Evolutionary conservation across 495 filamentous ascomycete genomes (phyloP).

Genomic region (Penicillium ochrochloron): DNA sequence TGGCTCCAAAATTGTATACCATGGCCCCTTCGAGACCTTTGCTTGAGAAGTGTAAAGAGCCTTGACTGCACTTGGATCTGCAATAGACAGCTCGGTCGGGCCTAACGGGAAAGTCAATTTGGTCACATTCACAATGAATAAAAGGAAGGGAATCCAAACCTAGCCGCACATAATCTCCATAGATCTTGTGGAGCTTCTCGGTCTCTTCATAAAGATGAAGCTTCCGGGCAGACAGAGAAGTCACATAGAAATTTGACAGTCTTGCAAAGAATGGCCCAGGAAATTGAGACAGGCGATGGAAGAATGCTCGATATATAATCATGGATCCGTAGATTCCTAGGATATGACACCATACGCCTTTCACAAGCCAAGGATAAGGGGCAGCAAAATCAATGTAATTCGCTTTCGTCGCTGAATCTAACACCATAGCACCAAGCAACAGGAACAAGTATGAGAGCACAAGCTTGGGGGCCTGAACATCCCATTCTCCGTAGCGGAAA

Average conservation of each 20-base stretch:
- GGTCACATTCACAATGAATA: not conserved
- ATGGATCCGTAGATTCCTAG: slow-evolving; percentile 33
- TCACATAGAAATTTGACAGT: slow-evolving; percentile 38
- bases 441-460: too few relatives aligned
- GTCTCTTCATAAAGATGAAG: slow-evolving; percentile 38
- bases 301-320: slow-evolving; percentile 39
- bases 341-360: not conserved
- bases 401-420: too few relatives aligned
- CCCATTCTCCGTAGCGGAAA: too few relatives aligned
- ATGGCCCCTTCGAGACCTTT: slow-evolving; percentile 41
- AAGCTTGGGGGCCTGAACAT: too few relatives aligned
- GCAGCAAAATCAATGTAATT: too few relatives aligned
- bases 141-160: slow-evolving; percentile 10
- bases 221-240: slow-evolving; percentile 18
- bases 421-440: too few relatives aligned
- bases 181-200: slow-evolving; percentile 45
- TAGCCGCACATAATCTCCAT: slow-evolving; percentile 48
- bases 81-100: slow-evolving; percentile 47
- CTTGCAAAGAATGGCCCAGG: slow-evolving; percentile 42
- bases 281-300: slow-evolving; percentile 41
- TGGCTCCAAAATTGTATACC: slow-evolving; percentile 44
- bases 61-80: slow-evolving; percentile 38
- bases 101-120: slow-evolving; percentile 23
- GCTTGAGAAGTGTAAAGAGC: slow-evolving; percentile 38
- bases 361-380: too few relatives aligned